These are phyloP conservation scores for Wickerhamomyces canadensis DNA, from an alignment of 805 yeast species.

Conservation along the genomic window DNA sequence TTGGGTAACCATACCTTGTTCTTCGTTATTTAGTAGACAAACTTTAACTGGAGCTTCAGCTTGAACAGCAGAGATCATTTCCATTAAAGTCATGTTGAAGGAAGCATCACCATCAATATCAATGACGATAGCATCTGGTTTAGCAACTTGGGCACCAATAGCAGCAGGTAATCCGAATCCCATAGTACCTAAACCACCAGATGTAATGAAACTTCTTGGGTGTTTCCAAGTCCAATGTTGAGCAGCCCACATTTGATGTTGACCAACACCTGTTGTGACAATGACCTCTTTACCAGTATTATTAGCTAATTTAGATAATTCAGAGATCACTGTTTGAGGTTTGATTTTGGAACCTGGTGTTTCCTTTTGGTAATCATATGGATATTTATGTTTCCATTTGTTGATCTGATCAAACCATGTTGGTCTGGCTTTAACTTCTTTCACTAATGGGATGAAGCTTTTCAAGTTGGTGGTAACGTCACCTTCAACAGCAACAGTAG, in stretches of 20 bases:
- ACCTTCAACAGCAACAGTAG: conserved; percentile 95
- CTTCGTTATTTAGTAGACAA: conserved; percentile 89
- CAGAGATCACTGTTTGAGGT: conserved; percentile 87
- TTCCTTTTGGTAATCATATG: conserved; percentile 77
- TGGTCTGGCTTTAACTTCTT: conserved; percentile 58
- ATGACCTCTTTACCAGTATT: conserved; percentile 67
- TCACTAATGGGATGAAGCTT: conserved; percentile 64
- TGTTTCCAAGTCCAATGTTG: conserved; percentile 92
- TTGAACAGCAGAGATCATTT: conserved; percentile 91
- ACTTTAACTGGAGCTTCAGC: conserved; percentile 88
- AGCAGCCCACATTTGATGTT: conserved; percentile 99
- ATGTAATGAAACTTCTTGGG: conserved; percentile 93
- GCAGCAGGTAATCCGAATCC: conserved; percentile 98
- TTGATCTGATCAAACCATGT: conserved; percentile 75
- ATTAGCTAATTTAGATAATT: conserved; percentile 66
- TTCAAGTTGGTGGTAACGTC: conserved; percentile 80
- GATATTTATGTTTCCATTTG: conserved; percentile 82
- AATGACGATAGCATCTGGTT: conserved; percentile 90
- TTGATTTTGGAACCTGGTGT: conserved; percentile 76
- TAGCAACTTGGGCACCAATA: conserved; percentile 96
- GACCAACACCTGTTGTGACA: conserved; percentile 98
- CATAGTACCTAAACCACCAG: conserved; percentile 99
- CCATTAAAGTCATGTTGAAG: conserved; percentile 96
- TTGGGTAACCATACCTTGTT: conserved; percentile 99
- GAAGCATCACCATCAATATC: conserved; percentile 99